Evolutionary conservation across 768 basidiomycete genomes (phyloP).

Genomic region (Coprinopsis cinerea): DNA sequence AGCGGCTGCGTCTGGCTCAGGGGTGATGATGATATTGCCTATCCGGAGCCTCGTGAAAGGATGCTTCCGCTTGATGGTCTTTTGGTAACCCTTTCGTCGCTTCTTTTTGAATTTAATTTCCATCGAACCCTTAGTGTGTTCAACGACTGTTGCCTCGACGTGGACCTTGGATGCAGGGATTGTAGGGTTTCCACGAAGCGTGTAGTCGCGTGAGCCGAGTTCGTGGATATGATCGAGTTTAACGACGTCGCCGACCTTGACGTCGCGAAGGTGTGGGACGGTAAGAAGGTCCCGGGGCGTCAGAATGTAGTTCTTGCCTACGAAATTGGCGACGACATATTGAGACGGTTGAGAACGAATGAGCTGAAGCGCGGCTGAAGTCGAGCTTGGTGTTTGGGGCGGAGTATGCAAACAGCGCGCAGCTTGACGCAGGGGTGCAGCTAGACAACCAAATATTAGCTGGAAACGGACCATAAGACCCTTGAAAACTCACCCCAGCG

Average conservation of each 20-base stretch:
- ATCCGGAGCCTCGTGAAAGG: conserved; percentile 93
- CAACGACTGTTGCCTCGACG: conserved; percentile 88
- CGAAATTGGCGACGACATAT: conserved; percentile 87
- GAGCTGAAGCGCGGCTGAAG: conserved; percentile 65
- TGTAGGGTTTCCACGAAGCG: conserved; percentile 72
- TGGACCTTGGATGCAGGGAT: conserved; percentile 62
- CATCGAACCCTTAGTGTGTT: conserved; percentile 95
- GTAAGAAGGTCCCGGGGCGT: conserved; percentile 90
- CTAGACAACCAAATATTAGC: background rate
- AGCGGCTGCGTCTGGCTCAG: conserved; percentile 15
- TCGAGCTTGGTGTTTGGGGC: conserved; percentile 31
- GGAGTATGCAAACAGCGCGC: conserved; percentile 22
- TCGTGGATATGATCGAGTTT: conserved; percentile 84
- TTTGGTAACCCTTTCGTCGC: conserved; percentile 95
- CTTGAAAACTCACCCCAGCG: conserved; percentile 24
- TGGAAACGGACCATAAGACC: background rate
- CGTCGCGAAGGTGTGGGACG: conserved; percentile 82
- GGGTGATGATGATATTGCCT: conserved; percentile 61
- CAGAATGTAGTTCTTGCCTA: conserved; percentile 83
- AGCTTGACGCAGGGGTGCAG: conserved; percentile 4
- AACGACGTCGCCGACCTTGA: conserved; percentile 80
- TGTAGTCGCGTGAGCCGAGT: conserved; percentile 93
- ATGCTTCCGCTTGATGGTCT: conserved; percentile 90
- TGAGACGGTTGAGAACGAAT: conserved; percentile 89
- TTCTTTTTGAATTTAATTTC: conserved; percentile 94